Evolutionary conservation across 1,284 basidiomycete species (phyloP).

Genomic region (Rhizopogon parksii): DNA sequence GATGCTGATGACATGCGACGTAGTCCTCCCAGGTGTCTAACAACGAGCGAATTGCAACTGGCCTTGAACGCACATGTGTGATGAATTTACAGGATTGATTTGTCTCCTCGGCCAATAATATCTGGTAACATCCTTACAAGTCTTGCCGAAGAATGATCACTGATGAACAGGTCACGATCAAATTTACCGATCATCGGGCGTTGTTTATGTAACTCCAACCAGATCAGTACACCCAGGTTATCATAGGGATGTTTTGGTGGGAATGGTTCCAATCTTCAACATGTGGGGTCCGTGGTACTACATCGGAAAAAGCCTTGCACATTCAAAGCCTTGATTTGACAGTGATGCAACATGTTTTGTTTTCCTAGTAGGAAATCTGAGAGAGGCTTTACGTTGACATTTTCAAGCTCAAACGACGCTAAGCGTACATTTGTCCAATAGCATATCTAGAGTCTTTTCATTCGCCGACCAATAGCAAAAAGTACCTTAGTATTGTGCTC

Average conservation of each 20-base stretch:
- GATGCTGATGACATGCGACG: too few species aligned
- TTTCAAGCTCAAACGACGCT: too few species aligned
- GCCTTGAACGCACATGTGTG: neutral
- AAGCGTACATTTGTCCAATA: too few species aligned
- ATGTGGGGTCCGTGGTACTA: too few species aligned
- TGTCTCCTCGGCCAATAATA: neutral
- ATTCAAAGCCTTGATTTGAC: too few species aligned
- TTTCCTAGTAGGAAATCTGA: too few species aligned
- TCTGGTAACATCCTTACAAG: too few species aligned
- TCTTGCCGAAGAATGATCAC: neutral
- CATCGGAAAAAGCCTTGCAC: neutral
- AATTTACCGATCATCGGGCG: neutral
- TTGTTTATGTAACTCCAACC: neutral
- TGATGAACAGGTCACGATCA: neutral
- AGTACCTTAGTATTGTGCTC: too few species aligned
- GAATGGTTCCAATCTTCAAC: neutral
- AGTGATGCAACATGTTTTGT: too few species aligned
- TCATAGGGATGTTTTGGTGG: neutral
- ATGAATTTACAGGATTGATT: neutral
- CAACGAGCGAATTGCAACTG: neutral
- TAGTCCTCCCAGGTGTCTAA: neutral
- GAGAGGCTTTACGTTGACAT: too few species aligned
- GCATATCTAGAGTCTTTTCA: neutral
- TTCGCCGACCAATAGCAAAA: too few species aligned
- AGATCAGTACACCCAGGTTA: neutral